Evolutionary conservation across 805 yeast genomes (phyloP).

Genomic region (Schwanniomyces occidentalis): DNA sequence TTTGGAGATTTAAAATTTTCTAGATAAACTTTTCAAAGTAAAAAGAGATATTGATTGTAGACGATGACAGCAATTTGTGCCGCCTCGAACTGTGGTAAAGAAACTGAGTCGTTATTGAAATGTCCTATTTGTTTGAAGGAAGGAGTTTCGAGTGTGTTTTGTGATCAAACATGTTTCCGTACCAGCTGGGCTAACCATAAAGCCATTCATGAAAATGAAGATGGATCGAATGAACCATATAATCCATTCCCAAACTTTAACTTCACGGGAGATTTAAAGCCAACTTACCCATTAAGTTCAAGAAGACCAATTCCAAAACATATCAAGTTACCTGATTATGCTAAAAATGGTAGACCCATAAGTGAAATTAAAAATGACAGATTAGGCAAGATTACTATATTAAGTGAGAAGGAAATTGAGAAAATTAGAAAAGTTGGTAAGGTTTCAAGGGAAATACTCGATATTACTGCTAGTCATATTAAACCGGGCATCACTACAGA

Average conservation of each 20-base stretch:
- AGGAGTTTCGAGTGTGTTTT: slow-evolving; percentile 63
- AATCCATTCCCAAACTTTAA: slow-evolving; percentile 84
- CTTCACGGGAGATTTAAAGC: slow-evolving; percentile 74
- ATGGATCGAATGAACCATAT: slow-evolving; percentile 53
- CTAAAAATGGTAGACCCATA: slow-evolving; percentile 73
- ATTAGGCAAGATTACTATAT: slow-evolving; percentile 61
- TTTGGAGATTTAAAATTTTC: too few relatives aligned
- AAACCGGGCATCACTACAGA: slow-evolving; percentile 93
- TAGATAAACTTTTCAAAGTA: too few relatives aligned
- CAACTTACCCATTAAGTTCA: slow-evolving; percentile 79
- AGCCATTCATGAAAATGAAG: slow-evolving; percentile 61
- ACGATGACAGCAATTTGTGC: slow-evolving; percentile 49
- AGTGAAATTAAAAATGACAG: slow-evolving; percentile 75
- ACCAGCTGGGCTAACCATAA: slow-evolving; percentile 73
- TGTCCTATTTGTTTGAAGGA: slow-evolving; percentile 90
- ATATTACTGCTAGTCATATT: slow-evolving; percentile 79
- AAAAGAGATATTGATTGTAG: too few relatives aligned
- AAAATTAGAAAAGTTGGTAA: slow-evolving; percentile 74
- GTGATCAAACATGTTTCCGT: slow-evolving; percentile 82
- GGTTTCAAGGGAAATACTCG: slow-evolving; percentile 85
- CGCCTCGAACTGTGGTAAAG: slow-evolving; percentile 83
- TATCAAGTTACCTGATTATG: slow-evolving; percentile 81
- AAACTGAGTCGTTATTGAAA: slow-evolving; percentile 70
- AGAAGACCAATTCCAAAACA: slow-evolving; percentile 69
- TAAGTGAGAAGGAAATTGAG: slow-evolving; percentile 67